Conservation (phyloP, 495 filamentous ascomycete genomes). For the Penicillium atrosanguineum region DNA sequence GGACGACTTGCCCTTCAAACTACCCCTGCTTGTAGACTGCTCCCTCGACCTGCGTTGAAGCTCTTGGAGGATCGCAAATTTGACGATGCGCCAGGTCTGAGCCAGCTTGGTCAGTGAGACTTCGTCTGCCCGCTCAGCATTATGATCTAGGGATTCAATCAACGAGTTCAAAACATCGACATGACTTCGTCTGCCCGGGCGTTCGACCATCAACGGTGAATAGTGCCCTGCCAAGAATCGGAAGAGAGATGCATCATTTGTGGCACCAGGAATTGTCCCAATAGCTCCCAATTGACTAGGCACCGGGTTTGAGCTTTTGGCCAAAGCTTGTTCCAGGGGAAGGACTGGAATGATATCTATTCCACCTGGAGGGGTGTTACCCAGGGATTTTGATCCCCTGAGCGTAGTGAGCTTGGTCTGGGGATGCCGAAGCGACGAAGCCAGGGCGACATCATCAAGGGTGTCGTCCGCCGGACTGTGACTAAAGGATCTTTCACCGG, state of each 20-base stretch:
- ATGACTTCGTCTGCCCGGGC: slow-evolving; percentile 22
- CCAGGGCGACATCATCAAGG: slow-evolving; percentile 56
- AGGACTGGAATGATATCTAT: slow-evolving; percentile 49
- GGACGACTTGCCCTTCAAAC: slow-evolving; percentile 29
- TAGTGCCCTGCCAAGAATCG: slow-evolving; percentile 61
- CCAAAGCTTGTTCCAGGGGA: slow-evolving; percentile 60
- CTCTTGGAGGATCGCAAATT: slow-evolving; percentile 59
- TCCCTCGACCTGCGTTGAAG: slow-evolving; percentile 57
- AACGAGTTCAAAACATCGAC: slow-evolving; percentile 45
- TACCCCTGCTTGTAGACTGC: slow-evolving; percentile 34
- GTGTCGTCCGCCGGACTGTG: slow-evolving; percentile 67
- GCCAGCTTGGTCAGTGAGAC: slow-evolving; percentile 61
- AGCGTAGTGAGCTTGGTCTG: slow-evolving; percentile 31
- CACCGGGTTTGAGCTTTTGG: slow-evolving; percentile 49
- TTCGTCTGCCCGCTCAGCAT: slow-evolving; percentile 60
- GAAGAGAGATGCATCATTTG: slow-evolving; percentile 52
- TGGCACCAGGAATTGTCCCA: slow-evolving; percentile 55
- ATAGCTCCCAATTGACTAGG: slow-evolving; percentile 61
- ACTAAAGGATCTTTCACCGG: slow-evolving; percentile 49
- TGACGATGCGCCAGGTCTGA: slow-evolving; percentile 73
- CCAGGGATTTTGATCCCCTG: slow-evolving; percentile 40
- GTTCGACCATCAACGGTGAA: slow-evolving; percentile 35
- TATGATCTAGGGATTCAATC: slow-evolving; percentile 54
- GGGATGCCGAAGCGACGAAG: slow-evolving; percentile 42
- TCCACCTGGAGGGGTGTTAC: slow-evolving; percentile 57